Evolutionary conservation across 768 basidiomycete species (phyloP).

Genomic region (Multifurca ochricompacta): DNA sequence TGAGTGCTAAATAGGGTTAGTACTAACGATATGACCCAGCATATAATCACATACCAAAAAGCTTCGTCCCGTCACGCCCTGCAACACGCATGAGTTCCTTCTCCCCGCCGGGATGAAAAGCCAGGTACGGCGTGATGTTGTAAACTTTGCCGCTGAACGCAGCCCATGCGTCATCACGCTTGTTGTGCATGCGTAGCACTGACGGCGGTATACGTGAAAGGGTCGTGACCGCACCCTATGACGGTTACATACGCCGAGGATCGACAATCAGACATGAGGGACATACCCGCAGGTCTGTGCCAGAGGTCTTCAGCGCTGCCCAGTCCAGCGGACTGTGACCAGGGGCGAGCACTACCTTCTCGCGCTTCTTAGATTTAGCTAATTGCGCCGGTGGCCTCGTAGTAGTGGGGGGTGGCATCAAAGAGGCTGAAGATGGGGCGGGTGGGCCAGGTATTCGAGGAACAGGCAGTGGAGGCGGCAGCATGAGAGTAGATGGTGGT

Average conservation of each 20-base stretch:
- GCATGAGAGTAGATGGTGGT: slow-evolving; percentile 22
- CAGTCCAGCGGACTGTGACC: slow-evolving; percentile 92
- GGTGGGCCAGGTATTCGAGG: slow-evolving; percentile 25
- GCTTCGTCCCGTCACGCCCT: slow-evolving; percentile 88
- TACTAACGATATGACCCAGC: background rate
- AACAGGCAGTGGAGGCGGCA: slow-evolving; percentile 33
- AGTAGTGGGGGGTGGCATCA: slow-evolving; percentile 56
- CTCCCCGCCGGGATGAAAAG: slow-evolving; percentile 92
- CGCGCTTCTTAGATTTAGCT: slow-evolving; percentile 44
- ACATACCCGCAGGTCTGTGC: slow-evolving; percentile 67
- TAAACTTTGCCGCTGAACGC: slow-evolving; percentile 91
- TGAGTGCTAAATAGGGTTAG: slow-evolving; percentile 48
- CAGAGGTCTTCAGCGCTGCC: slow-evolving; percentile 81
- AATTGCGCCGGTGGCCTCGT: slow-evolving; percentile 46
- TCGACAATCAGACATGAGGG: background rate
- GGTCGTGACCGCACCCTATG: slow-evolving; percentile 51
- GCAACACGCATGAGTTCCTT: slow-evolving; percentile 92
- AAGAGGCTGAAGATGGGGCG: slow-evolving; percentile 30
- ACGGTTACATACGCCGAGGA: slow-evolving; percentile 6
- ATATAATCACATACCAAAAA: slow-evolving; percentile 67
- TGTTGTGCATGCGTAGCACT: slow-evolving; percentile 73
- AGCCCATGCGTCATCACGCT: slow-evolving; percentile 85
- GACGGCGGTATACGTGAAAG: slow-evolving; percentile 67
- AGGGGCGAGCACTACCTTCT: slow-evolving; percentile 84
- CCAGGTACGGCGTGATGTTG: slow-evolving; percentile 87